Evolutionary conservation across 1,284 basidiomycete species (phyloP), one percentile per base, ranked within the genome.

Genomic region (Ustilago vetiveriae): DNA sequence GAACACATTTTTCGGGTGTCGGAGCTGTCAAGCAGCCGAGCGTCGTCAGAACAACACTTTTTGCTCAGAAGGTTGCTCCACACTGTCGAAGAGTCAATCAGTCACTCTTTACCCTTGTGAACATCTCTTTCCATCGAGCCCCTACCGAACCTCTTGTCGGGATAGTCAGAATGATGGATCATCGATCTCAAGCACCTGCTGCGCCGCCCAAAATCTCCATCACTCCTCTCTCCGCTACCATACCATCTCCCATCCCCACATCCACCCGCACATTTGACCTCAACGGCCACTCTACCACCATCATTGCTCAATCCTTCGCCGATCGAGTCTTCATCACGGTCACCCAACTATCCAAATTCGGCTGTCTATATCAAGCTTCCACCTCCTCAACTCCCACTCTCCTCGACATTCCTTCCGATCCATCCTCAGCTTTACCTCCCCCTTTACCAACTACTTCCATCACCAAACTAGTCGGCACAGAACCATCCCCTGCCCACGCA

Each of bases 401-500:
- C 42, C 16, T 35, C 3, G 46, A 30, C n/a, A 16, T 16, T 35
- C 6, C 16, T n/a, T 16, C 3, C 16, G 27, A 21, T 8, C 24
- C n/a, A 17, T 24, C 6, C 1, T 14, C 38, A n/a, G 11, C 14
- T 21, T 13, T 59, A 55, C 74, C 92, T 2, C 84, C 85, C 7
- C 90, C 91, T 6, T 86, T 91, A 0, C 84, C 90, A 0, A 88
- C 89, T 3, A 88, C 92, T 49, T 86, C 89, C 47, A 85, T 94
- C 38, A 90, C 87, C 0, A 87, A 89, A 0, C 83, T 97, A 26
- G 85, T 97, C 23, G 94, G 94, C 32, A 87, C 84, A 11, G 82
- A 85, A 3, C 83, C 81, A 19, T 86, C 88, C 2, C 84, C 87
- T 43, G 86, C 89, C 55, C 78, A 88, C 55, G 88, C 88, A 37